These are phyloP conservation scores for Tricholoma bakamatsutake DNA, from an alignment of 768 basidiomycete species.

Conservation along the genomic window DNA sequence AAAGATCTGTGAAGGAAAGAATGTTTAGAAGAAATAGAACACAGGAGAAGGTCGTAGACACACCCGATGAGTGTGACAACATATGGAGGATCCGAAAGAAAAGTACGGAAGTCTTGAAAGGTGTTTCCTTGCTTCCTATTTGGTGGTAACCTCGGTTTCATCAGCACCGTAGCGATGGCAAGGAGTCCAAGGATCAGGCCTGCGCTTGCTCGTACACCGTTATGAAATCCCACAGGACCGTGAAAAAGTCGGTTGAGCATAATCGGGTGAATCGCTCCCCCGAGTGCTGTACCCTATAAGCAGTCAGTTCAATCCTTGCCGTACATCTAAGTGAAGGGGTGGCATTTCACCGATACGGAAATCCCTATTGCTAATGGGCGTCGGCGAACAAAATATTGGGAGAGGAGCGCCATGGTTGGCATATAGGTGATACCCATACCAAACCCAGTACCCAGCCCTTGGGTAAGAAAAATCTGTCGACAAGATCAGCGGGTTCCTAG, in stretches of 20 bases:
- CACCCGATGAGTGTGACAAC: constrained; percentile 34
- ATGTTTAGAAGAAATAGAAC: not conserved
- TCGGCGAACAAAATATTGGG: constrained; percentile 43
- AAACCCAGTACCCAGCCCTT: constrained; percentile 43
- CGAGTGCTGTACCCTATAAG: constrained; percentile 43
- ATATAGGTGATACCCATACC: constrained; percentile 41
- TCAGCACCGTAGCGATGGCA: constrained; percentile 24
- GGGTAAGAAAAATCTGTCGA: constrained; percentile 37
- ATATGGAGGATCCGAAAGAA: constrained; percentile 39
- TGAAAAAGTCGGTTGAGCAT: constrained; percentile 55
- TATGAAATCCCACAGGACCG: constrained; percentile 46
- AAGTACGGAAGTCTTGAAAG: constrained; percentile 23
- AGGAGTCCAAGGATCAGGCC: constrained; percentile 26
- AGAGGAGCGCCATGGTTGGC: constrained; percentile 39
- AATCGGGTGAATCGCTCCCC: constrained; percentile 59
- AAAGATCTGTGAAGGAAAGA: constrained; percentile 21
- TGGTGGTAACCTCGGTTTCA: constrained; percentile 35
- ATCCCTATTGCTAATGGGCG: constrained; percentile 47
- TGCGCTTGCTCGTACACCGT: constrained; percentile 35
- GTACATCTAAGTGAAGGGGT: constrained; percentile 5
- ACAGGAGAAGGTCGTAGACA: not conserved
- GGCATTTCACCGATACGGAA: constrained; percentile 30
- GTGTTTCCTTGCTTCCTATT: constrained; percentile 24
- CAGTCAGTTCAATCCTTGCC: constrained; percentile 5
- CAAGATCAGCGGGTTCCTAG: not conserved